A percentile compares a stretch with the other conserved stretches of the same genome.
Evolutionary conservation across 2,329 filamentous ascomycete genomes (phyloP).

Genomic region (Ophiostoma triangulosporum): DNA sequence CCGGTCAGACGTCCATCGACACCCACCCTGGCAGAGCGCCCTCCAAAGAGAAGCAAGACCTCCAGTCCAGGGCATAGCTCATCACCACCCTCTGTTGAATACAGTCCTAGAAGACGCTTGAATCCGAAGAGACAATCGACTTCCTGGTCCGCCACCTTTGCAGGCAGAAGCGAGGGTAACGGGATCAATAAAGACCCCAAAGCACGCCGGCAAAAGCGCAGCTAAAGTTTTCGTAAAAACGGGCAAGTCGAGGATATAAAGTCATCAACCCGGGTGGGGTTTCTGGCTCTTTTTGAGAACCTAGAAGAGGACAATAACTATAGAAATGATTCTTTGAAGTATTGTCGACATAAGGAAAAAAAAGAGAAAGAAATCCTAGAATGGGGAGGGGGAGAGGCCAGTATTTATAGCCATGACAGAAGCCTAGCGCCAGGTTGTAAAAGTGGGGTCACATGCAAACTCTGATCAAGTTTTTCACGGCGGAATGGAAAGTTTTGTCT

Average conservation of each 20-base stretch:
- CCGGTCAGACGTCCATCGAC: constrained; percentile 85
- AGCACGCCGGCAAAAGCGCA: constrained; percentile 3
- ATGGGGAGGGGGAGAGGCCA: constrained; percentile 13
- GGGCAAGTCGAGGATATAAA: constrained; percentile 54
- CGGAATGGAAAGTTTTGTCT: too few species aligned
- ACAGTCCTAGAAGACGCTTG: constrained; percentile 31
- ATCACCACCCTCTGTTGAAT: constrained; percentile 73
- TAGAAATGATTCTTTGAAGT: constrained; percentile 90
- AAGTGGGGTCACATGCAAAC: too few species aligned
- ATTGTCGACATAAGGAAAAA: constrained; percentile 50
- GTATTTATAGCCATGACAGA: too few species aligned
- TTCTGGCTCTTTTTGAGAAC: constrained; percentile 86
- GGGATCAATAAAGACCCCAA: constrained; percentile 23
- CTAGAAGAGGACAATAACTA: constrained; percentile 90
- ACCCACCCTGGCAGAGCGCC: constrained; percentile 67
- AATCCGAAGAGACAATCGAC: neutral
- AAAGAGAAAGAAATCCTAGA: constrained; percentile 24
- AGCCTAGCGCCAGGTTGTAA: too few species aligned
- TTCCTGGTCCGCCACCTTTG: constrained; percentile 41
- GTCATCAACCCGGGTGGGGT: constrained; percentile 93
- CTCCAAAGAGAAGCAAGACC: constrained; percentile 49
- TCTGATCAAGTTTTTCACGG: too few species aligned
- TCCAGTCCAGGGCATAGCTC: constrained; percentile 68
- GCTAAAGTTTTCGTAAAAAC: constrained; percentile 9
- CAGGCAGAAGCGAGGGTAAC: constrained; percentile 43